These are phyloP conservation scores for Tylopilus orsonianus DNA, from an alignment of 1,284 basidiomycete species.

Conservation along the genomic window DNA sequence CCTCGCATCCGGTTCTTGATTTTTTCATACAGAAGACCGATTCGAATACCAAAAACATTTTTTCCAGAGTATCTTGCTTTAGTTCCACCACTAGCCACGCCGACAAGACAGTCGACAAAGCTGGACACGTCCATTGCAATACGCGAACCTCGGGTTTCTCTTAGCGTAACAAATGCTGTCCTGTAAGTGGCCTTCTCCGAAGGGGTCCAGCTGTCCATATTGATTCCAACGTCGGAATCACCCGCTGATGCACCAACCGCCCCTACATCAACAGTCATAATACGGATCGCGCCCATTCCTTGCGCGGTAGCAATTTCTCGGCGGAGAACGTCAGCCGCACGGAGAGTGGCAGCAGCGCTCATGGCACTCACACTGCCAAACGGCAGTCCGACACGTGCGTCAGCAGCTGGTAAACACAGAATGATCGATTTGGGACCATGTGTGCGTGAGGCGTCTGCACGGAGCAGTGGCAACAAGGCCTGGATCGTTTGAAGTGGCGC, in stretches of 20 bases:
- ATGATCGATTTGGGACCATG: constrained; percentile 61
- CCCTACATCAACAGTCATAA: constrained; percentile 56
- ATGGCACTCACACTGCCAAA: constrained; percentile 62
- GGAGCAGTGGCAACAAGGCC: constrained; percentile 70
- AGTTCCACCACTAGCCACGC: constrained; percentile 54
- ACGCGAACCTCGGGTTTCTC: constrained; percentile 43
- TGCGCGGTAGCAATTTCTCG: constrained; percentile 62
- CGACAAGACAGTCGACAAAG: constrained; percentile 58
- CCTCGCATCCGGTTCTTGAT: constrained; percentile 53
- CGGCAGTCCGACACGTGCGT: constrained; percentile 68
- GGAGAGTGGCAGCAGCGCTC: constrained; percentile 68
- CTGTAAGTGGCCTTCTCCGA: constrained; percentile 72
- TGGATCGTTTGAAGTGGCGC: constrained; percentile 74
- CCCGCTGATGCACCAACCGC: constrained; percentile 20
- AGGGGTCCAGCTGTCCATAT: constrained; percentile 66
- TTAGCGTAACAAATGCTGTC: constrained; percentile 56
- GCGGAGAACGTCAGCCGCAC: constrained; percentile 67
- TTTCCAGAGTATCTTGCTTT: constrained; percentile 37
- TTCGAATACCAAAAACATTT: constrained; percentile 42
- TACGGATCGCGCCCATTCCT: constrained; percentile 56
- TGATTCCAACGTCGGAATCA: background rate
- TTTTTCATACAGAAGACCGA: constrained; percentile 42
- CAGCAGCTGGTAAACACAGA: constrained; percentile 67
- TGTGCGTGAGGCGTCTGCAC: constrained; percentile 55
- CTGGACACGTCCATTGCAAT: constrained; percentile 53